Conservation (phyloP, 2,329 filamentous ascomycete species). For the Aspergillus uvarum region DNA sequence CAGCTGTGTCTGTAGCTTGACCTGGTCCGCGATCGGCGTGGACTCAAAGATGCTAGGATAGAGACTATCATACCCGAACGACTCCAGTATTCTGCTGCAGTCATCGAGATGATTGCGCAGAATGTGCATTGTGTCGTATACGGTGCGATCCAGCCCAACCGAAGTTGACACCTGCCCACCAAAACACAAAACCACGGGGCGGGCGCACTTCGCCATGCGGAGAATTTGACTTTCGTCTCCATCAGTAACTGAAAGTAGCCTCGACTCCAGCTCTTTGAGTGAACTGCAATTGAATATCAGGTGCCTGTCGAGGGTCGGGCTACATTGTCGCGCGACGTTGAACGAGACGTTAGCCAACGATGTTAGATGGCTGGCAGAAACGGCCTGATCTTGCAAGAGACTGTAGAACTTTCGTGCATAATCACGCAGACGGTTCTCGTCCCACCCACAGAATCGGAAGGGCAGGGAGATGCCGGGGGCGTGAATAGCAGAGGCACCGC, state of each 20-base stretch:
- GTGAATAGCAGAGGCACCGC: conserved; percentile 6
- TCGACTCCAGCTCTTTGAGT: conserved; percentile 9
- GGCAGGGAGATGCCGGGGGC: conserved; percentile 5
- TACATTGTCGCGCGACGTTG: conserved; percentile 18
- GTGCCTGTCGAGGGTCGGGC: conserved; percentile 15
- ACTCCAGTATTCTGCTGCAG: conserved; percentile 32
- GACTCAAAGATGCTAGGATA: conserved; percentile 31
- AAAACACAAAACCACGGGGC: conserved; percentile 37
- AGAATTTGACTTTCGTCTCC: conserved; percentile 5
- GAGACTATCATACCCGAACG: conserved; percentile 24
- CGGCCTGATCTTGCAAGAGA: background rate
- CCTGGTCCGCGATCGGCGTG: conserved; percentile 9
- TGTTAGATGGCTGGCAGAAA: background rate
- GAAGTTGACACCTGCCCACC: conserved; percentile 38
- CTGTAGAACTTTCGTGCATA: conserved; percentile 5
- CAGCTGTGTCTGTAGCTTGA: conserved; percentile 36
- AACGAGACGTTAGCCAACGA: conserved; percentile 19
- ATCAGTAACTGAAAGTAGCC: background rate
- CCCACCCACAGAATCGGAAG: conserved; percentile 16
- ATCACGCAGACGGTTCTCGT: conserved; percentile 13
- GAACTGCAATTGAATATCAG: conserved; percentile 15
- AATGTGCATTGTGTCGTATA: conserved; percentile 27
- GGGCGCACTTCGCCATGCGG: background rate
- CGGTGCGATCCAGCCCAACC: conserved; percentile 22
- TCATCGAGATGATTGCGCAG: conserved; percentile 35